Evolutionary conservation across 306 rosid species (phyloP), one percentile per base, ranked within the genome.

Genomic region (Casuarina glauca): DNA sequence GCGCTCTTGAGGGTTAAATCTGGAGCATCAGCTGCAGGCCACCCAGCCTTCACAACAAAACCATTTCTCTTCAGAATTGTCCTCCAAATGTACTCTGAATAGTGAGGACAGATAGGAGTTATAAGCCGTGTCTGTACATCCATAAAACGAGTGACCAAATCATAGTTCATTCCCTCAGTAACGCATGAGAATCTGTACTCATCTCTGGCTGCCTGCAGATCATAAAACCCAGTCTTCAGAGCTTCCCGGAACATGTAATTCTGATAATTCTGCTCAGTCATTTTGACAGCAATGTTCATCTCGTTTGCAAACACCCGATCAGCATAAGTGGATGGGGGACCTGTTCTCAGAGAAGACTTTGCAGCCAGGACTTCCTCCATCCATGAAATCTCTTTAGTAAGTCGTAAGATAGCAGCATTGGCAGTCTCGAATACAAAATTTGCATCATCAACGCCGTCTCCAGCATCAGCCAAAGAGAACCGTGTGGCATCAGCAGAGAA

Each of bases 381-480:
- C 97, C 96, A 93, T 9, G 94, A 79, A 32, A 93, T 79, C 82
- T 93, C 98, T 78, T 90, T 93, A 39, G 98, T 90, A 66, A 93
- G 95, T 52, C 91, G 84, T 26, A 90, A 83, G 79, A 93, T 93
- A 60, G 97, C 98, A 55, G 98, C 92, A 83, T 93, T 90, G 67
- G 94, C 98, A 62, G 97, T 91, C 76, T 93, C 96, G 73, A 90
- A 91, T 38, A 86, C 98, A 82, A 93, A 93, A 90, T 91, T 93
- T 63, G 97, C 98, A 86, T 91, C 97, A 60, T 93, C 98, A 66
- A 91, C 90, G 3, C 97, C 98, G 84, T 93, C 97, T 41, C 98
- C 97, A 61, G 98, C 98, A 90, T 91, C 96, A 54, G 98, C 98
- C 89, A 93, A 85, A 69, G 98, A 86, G 85, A 93, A 93, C 3